A percentile compares a stretch with the other conserved stretches of the same genome.
Conservation (phyloP, 148 eudicot species). For the Rhododendron williamsianum region DNA sequence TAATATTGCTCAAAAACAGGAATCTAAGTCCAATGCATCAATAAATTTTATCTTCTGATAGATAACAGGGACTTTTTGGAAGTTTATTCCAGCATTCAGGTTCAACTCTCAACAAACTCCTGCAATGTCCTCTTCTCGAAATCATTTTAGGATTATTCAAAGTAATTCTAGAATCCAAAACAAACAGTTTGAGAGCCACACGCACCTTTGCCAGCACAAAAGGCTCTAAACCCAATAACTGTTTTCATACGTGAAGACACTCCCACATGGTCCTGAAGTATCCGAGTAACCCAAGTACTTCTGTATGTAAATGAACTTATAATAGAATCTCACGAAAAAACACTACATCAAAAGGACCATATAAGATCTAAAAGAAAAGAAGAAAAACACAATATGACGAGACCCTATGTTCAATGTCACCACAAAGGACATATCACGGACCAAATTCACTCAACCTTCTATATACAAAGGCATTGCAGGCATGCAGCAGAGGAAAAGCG, state of each 20-base stretch:
- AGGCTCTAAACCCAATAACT: constrained; percentile 45
- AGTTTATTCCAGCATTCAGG: not conserved
- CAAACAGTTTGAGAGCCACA: constrained; percentile 17
- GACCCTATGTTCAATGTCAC: not conserved
- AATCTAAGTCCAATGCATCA: not conserved
- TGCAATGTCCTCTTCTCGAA: not conserved
- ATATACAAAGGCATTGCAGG: not conserved
- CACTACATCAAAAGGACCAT: not conserved
- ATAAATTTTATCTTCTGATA: not conserved
- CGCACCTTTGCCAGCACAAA: constrained; percentile 67
- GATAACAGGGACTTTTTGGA: not conserved
- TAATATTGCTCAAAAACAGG: not conserved
- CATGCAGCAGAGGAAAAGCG: not conserved
- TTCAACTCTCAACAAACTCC: not conserved
- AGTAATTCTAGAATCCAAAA: not conserved
- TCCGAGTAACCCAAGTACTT: constrained; percentile 36
- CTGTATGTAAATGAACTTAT: constrained; percentile 44
- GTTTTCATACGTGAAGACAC: constrained; percentile 38
- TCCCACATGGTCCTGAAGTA: constrained; percentile 38
- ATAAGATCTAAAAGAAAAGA: not conserved
- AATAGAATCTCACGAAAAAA: constrained; percentile 4
- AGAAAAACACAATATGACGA: not conserved
- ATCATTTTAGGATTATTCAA: not conserved
- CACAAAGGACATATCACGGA: not conserved
- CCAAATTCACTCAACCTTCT: not conserved